Percentiles rank a stretch among this genome's conserved stretches.
These are phyloP conservation scores for Gaertneriomyces semiglobifer DNA, from an alignment of 192 early-diverging fungal genomes.

Conservation along the genomic window DNA sequence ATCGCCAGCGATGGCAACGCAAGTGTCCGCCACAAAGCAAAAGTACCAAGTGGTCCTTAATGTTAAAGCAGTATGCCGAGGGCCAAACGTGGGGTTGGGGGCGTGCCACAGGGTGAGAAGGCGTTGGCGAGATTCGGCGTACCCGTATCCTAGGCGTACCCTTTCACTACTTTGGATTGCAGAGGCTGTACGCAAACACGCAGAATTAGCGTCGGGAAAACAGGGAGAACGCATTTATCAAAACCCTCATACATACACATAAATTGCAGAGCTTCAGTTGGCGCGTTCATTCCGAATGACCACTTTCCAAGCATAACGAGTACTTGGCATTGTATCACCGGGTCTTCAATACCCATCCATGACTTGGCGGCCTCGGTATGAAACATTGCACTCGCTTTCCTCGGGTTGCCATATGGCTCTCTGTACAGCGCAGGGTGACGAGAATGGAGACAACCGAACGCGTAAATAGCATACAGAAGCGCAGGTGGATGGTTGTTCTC, in stretches of 20 bases:
- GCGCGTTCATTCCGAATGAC: conserved; percentile 20
- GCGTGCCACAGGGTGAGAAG: conserved; percentile 14
- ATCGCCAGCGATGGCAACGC: conserved; percentile 6
- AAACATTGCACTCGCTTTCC: conserved; percentile 28
- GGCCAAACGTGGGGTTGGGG: conserved; percentile 2
- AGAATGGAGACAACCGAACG: conserved; percentile 34
- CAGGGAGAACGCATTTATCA: no score
- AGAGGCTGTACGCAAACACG: not conserved
- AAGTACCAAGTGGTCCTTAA: conserved; percentile 14
- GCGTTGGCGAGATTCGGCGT: conserved; percentile 2
- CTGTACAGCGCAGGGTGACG: conserved; percentile 33
- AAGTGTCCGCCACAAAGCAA: conserved; percentile 22
- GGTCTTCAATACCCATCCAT: conserved; percentile 5
- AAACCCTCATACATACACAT: conserved; percentile 8
- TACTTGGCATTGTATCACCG: conserved; percentile 4
- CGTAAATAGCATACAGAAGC: conserved; percentile 43
- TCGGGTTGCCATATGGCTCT: conserved; percentile 33
- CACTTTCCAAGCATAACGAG: conserved; percentile 19
- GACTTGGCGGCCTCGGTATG: conserved; percentile 6
- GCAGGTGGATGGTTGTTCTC: conserved; percentile 44
- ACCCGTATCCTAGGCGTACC: conserved; percentile 7
- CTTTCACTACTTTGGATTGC: conserved; percentile 17
- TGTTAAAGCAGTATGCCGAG: conserved; percentile 8
- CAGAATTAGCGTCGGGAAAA: not conserved
- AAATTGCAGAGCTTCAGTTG: conserved; percentile 9